phyloP scores from a whole-genome alignment of 2,329 filamentous ascomycete genomes.

The Didymella arachidicola region DNA sequence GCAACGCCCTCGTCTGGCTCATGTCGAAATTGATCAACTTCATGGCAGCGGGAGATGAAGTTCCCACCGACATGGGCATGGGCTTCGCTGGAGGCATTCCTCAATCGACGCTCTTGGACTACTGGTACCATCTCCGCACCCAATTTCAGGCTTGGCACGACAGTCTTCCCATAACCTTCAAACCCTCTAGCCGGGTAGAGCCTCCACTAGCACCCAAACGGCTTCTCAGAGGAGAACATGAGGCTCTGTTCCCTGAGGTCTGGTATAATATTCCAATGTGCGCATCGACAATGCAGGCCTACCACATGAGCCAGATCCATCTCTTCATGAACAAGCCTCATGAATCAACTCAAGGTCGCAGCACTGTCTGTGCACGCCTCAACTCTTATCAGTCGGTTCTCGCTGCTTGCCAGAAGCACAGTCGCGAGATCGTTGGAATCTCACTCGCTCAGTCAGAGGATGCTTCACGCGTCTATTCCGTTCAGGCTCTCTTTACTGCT shows the following conservation, averaged over 20 bases:
- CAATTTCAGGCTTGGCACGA: slow-evolving; percentile 68
- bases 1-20: slow-evolving; percentile 71
- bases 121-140: slow-evolving; percentile 63
- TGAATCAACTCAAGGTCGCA: slow-evolving; percentile 61
- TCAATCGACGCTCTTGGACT: slow-evolving; percentile 59
- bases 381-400: slow-evolving; percentile 65
- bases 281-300: slow-evolving; percentile 70
- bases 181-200: slow-evolving; percentile 61
- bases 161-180: slow-evolving; percentile 67
- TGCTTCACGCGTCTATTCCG: slow-evolving; percentile 64
- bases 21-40: slow-evolving; percentile 72
- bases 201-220: slow-evolving; percentile 39
- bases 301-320: slow-evolving; percentile 70
- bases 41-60: slow-evolving; percentile 64
- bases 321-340: slow-evolving; percentile 67
- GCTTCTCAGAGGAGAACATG: slow-evolving; percentile 38
- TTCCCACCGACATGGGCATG: slow-evolving; percentile 51
- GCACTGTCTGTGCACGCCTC: slow-evolving; percentile 62
- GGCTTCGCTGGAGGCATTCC: slow-evolving; percentile 54
- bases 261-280: slow-evolving; percentile 72
- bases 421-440: slow-evolving; percentile 68
- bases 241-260: slow-evolving; percentile 61
- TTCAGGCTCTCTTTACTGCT: slow-evolving; percentile 68
- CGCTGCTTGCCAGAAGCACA: slow-evolving; percentile 64
- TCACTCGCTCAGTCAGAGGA: slow-evolving; percentile 64